Evolutionary conservation across 2,329 filamentous ascomycete genomes (phyloP), one percentile per base, ranked within the genome.

Genomic region (Beauveria caledonica): DNA sequence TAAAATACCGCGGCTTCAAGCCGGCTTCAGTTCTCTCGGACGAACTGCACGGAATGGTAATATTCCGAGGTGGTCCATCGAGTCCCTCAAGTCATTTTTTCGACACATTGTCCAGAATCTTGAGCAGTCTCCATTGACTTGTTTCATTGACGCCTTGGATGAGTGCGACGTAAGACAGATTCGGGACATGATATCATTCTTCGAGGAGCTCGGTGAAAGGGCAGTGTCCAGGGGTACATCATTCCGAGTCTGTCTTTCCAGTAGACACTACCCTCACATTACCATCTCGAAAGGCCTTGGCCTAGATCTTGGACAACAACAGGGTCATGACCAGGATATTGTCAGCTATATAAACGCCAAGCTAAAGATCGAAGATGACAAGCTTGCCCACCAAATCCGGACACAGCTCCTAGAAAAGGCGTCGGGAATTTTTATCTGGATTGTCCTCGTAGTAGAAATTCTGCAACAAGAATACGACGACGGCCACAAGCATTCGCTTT

Each of bases 71-170:
- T 59, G 57, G 57, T 44, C 17, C 11, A 25, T 45, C 4, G 17
- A 21, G 25, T 15, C 8, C 2, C 11, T 59, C 4, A 44, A 59
- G 21, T 7, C 17, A 5, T 36, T 59, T n/a, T 59, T 59, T 23
- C n/a, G 21, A 23, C 8, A 52, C 3, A 36, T 25, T 10, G 5
- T 59, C 17, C 36, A 36, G 1, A 25, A 27, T 11, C 48, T 59
- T 4, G 39, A 25, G 27, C 15, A 59, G 10, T 45, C 36, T 10
- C 17, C 60, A 0, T 27, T 68, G 3, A 64, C 53, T 8, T 68
- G 67, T 1, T 74, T 71, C 27, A 66, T 75, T 1, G 78, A 81
- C 56, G 80, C 79, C 0, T 67, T 82, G 0, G 79, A 82, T 6
- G 80, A 82, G 55, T 81, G 78, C 44, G 68, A 76, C 1, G 74